A percentile compares a stretch with the other conserved stretches of the same genome.
Evolutionary conservation across 2,329 filamentous ascomycete genomes (phyloP).

Genomic region (Paecilomyces sp.): DNA sequence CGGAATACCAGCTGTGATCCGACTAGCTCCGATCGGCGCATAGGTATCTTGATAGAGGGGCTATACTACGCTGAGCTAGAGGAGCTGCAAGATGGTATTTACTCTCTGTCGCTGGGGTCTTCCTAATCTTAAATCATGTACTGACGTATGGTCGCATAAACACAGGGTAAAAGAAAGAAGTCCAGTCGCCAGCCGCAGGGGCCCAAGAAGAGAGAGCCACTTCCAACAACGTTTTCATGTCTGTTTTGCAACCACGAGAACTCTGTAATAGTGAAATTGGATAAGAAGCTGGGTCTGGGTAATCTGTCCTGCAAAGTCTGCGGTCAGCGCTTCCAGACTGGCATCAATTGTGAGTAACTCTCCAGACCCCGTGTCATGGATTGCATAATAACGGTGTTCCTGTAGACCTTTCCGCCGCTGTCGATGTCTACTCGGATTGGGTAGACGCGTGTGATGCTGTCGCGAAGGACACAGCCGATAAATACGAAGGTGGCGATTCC

Average conservation of each 20-base stretch:
- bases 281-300: slow-evolving; percentile 86
- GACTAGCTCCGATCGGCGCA: neutral
- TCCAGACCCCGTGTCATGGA: neutral
- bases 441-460: slow-evolving; percentile 84
- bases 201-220: slow-evolving; percentile 59
- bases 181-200: slow-evolving; percentile 73
- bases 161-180: slow-evolving; percentile 84
- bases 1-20: neutral
- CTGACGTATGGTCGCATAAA: neutral
- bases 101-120: neutral
- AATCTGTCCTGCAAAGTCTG: slow-evolving; percentile 86
- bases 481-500: slow-evolving; percentile 19
- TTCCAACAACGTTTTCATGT: slow-evolving; percentile 79
- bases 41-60: neutral
- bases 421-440: slow-evolving; percentile 98
- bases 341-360: slow-evolving; percentile 70
- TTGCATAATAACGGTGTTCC: neutral
- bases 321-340: slow-evolving; percentile 86
- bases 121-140: neutral
- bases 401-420: slow-evolving; percentile 78
- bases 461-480: slow-evolving; percentile 51
- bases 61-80: neutral
- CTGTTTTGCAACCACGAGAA: slow-evolving; percentile 98
- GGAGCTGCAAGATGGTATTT: slow-evolving; percentile 6
- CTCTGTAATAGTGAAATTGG: slow-evolving; percentile 80